phyloP scores from a whole-genome alignment of 2,329 filamentous ascomycete species.

The Stagonosporopsis vannaccii region DNA sequence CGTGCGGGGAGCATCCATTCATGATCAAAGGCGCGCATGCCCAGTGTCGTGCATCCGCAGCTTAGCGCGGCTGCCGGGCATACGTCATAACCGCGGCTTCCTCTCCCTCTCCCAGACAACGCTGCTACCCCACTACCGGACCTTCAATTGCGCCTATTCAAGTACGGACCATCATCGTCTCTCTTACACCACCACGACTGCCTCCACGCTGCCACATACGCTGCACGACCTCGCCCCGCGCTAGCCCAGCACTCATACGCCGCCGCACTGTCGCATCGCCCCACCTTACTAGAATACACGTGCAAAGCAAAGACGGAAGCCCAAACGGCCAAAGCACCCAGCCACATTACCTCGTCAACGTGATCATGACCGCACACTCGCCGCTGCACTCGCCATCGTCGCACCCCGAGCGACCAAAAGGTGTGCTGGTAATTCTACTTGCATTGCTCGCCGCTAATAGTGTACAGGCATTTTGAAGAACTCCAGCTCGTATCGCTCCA shows the following conservation, averaged over 20 bases:
- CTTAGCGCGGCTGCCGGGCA: conserved; percentile 6
- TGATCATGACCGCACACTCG: conserved; percentile 46
- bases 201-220: background rate
- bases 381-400: conserved; percentile 46
- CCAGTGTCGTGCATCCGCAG: conserved; percentile 11
- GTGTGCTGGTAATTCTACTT: conserved; percentile 31
- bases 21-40: conserved; percentile 2
- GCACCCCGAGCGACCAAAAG: conserved; percentile 55
- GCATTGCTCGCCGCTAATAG: conserved; percentile 20
- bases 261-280: conserved; percentile 2
- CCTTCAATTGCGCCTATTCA: conserved; percentile 12
- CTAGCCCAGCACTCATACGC: conserved; percentile 2
- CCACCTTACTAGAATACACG: conserved; percentile 19
- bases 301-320: conserved; percentile 12
- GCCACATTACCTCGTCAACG: conserved; percentile 14
- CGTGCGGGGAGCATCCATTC: conserved; percentile 10
- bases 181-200: conserved; percentile 7
- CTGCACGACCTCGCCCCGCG: background rate
- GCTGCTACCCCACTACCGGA: conserved; percentile 16
- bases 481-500: conserved; percentile 67
- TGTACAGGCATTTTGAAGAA: conserved; percentile 90
- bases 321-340: conserved; percentile 2
- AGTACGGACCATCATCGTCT: conserved; percentile 12
- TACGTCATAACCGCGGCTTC: conserved; percentile 15
- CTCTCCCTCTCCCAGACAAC: conserved; percentile 19